Conservation (phyloP, 2,329 filamentous ascomycete species). For the Chaetomium olivaceum region DNA sequence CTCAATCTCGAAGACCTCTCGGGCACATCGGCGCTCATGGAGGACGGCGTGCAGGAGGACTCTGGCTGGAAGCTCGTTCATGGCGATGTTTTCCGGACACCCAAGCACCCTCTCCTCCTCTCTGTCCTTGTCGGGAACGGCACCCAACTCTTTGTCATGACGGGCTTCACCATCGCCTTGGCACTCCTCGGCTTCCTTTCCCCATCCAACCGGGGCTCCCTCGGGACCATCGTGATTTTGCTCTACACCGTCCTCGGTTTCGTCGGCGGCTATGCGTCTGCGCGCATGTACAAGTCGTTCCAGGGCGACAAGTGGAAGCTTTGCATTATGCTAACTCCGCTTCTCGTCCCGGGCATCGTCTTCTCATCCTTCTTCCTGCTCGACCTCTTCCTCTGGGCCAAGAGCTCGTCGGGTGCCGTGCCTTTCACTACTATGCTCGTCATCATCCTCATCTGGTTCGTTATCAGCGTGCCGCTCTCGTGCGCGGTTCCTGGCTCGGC, state of each 20-base stretch:
- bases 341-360: slow-evolving; percentile 82
- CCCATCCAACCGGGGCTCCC: slow-evolving; percentile 89
- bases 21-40: slow-evolving; percentile 68
- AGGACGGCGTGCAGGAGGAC: slow-evolving; percentile 95
- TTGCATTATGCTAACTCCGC: slow-evolving; percentile 84
- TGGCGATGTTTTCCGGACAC: slow-evolving; percentile 92
- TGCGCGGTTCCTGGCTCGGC: slow-evolving; percentile 88
- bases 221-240: slow-evolving; percentile 89
- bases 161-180: slow-evolving; percentile 88
- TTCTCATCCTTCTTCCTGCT: slow-evolving; percentile 90
- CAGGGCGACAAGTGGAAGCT: slow-evolving; percentile 91
- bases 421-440: slow-evolving; percentile 97
- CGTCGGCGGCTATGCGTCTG: slow-evolving; percentile 86
- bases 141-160: slow-evolving; percentile 96
- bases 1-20: slow-evolving; percentile 88
- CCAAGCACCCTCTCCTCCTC: slow-evolving; percentile 77
- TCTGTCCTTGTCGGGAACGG: slow-evolving; percentile 90
- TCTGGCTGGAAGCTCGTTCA: slow-evolving; percentile 99
- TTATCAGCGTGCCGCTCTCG: slow-evolving; percentile 91
- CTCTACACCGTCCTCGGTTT: slow-evolving; percentile 92
- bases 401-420: slow-evolving; percentile 87
- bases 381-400: slow-evolving; percentile 94
- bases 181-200: slow-evolving; percentile 93
- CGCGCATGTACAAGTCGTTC: slow-evolving; percentile 92
- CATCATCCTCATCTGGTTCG: slow-evolving; percentile 90